Percentiles rank a stretch among this genome's conserved stretches.
phyloP scores from a whole-genome alignment of 768 basidiomycete genomes.

The Dioszegia crocea region DNA sequence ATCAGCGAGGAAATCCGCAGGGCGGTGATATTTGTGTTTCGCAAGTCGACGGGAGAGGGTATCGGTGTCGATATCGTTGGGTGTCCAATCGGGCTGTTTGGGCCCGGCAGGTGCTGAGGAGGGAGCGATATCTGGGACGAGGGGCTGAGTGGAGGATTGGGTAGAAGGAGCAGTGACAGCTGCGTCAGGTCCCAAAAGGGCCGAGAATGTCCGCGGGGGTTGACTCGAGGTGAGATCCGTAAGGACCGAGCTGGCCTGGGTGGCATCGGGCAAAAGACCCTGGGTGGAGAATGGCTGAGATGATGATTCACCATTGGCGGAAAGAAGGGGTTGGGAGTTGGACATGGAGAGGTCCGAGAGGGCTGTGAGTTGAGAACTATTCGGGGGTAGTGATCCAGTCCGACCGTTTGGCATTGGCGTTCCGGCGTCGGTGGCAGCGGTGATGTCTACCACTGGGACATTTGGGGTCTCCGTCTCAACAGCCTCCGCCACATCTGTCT shows the following conservation, averaged over 20 bases:
- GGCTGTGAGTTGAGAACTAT: not conserved
- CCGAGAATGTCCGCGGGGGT: not conserved
- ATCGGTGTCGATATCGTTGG: slow-evolving; percentile 84
- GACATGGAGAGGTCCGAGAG: not conserved
- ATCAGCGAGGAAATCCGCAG: slow-evolving; percentile 77
- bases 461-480: not conserved
- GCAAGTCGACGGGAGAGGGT: slow-evolving; percentile 81
- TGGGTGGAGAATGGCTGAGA: not conserved
- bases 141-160: not conserved
- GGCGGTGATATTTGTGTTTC: slow-evolving; percentile 78
- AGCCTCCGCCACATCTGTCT: slow-evolving; percentile 7
- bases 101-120: slow-evolving; percentile 21
- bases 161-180: not conserved
- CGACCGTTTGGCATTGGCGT: not conserved
- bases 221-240: not conserved
- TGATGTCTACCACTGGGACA: not conserved
- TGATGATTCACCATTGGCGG: not conserved
- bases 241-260: not conserved
- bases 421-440: not conserved
- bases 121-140: not conserved
- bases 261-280: not conserved
- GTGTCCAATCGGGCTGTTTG: slow-evolving; percentile 28
- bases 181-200: not conserved
- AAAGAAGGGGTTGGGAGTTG: not conserved
- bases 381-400: not conserved